Evolutionary conservation across 2,329 filamentous ascomycete species (phyloP), one percentile per base, ranked within the genome.

Genomic region (Neocatenulostroma microsporum): DNA sequence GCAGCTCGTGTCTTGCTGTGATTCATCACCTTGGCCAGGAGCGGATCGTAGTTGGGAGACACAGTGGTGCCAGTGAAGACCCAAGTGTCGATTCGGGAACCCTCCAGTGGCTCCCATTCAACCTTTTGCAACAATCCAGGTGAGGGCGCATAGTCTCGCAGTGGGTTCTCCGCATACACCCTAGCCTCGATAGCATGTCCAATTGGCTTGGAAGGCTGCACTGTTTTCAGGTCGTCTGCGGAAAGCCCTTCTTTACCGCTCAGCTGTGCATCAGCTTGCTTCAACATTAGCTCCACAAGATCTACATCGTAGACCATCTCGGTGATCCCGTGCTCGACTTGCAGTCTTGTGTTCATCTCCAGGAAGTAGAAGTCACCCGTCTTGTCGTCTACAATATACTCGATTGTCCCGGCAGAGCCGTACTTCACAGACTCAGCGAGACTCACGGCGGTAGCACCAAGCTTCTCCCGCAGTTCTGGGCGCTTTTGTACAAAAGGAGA

Each of bases 301-400:
- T 76, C 72, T 11, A 75, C 55, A 20, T 62, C 58, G 42, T 73
- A 74, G 50, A 71, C 74, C 12, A 73, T 55, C 64, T 98, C 91
- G 19, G 91, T 98, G 36, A 89, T 98, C 30, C 91, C 91, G 69
- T 98, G 91, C 76, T 98, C 91, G 67, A 98, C 91, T 70, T 98
- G 91, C 37, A 98, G 82, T 85, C 91, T 86, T 33, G 91, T 91
- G 72, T 98, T 98, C 58, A 98, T 70, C 69, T 98, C 91, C 48
- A 98, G 72, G 72, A 98, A 98, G 76, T 96, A 98, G 72, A 98
- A 98, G 36, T 68, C 15, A 14, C 26, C 13, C 6, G 26, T 29
- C 67, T 94, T 91, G 74, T 96, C 87, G 52, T 98, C 91, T 73
- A 98, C 98, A 32, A 98, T 78, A 64, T 98, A 98, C 69, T 98